Base-by-base conservation (phyloP, 257 asterid genomes). In the Linaria vulgaris region DNA sequence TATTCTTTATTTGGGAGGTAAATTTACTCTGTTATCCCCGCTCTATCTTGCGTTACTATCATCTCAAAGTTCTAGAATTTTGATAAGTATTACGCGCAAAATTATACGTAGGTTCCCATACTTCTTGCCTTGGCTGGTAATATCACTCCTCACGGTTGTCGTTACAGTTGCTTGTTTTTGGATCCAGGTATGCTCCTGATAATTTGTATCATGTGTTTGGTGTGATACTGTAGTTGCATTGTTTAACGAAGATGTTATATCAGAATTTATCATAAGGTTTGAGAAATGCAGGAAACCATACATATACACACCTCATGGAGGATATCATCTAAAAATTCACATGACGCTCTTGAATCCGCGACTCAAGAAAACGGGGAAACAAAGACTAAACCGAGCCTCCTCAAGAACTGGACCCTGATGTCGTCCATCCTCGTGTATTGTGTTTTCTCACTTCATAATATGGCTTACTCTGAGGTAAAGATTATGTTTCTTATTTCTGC, bases 341-440 rank as follows among this genome's bases (percentile, higher is more conserved):
- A 59, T 43, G 64, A 59, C 6, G 38, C 51, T 59, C 34, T 78
- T 72, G 83, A 70, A 46, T 65, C 72, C 20, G 81, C 76, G 55
- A 64, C 57, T 63, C 72, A 27, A 53, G 69, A 22, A 23, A 61
- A 74, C 47, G 79, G 9, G 46, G 63, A 31, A 20, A 44, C 19
- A 62, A 46, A 63, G 14, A 57, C 85, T 12, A 76, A 63, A 43
- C 45, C 48, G 39, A 84, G 80, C 80, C 91, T 89, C 23, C 38
- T 69, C n/a, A 82, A 48, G 70, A 89, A 89, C 78, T 87, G 95
- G 97, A 94, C 97, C 45, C 85, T 89, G 13, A 76, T 89, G 91
- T 89, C 97, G 9, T 78, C 97, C 51, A 77, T 89, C 55, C 67
- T 85, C 6, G 82, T 82, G 3, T 89, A 86, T 61, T 87, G 95